Percentiles rank a stretch among this genome's conserved stretches.
These are phyloP conservation scores for Aquilaria sinensis DNA, from an alignment of 345 rosid genomes.

Conservation along the genomic window DNA sequence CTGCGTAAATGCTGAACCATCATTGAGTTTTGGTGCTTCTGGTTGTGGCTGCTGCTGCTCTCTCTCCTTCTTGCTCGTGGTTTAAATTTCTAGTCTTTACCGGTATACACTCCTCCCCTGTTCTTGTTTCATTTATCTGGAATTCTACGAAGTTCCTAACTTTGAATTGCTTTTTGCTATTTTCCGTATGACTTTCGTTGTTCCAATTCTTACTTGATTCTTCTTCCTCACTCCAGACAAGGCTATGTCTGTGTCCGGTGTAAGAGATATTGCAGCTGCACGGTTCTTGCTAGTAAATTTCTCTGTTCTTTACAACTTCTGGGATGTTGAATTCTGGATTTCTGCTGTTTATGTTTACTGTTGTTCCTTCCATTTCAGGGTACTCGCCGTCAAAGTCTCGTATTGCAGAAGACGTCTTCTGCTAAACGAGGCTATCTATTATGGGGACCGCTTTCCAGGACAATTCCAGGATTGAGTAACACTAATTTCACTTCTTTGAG, in stretches of 20 bases:
- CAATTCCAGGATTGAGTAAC: conserved; percentile 14
- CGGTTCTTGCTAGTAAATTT: conserved; percentile 34
- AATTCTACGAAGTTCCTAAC: too few species aligned
- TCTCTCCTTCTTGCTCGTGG: too few species aligned
- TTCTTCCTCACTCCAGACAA: too few species aligned
- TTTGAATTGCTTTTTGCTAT: too few species aligned
- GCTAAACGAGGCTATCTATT: conserved; percentile 24
- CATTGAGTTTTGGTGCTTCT: too few species aligned
- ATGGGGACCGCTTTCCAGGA: conserved; percentile 33
- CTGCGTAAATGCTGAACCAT: too few species aligned
- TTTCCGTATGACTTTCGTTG: too few species aligned
- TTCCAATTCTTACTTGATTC: too few species aligned
- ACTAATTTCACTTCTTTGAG: conserved; percentile 33
- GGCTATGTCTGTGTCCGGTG: conserved; percentile 22
- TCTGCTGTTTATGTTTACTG: not conserved
- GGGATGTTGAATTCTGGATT: not conserved
- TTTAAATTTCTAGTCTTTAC: too few species aligned
- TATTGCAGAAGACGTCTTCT: conserved; percentile 30
- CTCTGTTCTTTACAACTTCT: not conserved
- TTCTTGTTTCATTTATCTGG: too few species aligned
- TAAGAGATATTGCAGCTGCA: conserved; percentile 26
- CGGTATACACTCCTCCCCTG: too few species aligned
- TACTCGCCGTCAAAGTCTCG: conserved; percentile 45
- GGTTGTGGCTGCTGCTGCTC: too few species aligned
- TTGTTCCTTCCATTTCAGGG: conserved; percentile 35